Base-by-base conservation (phyloP, 2,329 filamentous ascomycete species). In the Colletotrichum tanaceti region DNA sequence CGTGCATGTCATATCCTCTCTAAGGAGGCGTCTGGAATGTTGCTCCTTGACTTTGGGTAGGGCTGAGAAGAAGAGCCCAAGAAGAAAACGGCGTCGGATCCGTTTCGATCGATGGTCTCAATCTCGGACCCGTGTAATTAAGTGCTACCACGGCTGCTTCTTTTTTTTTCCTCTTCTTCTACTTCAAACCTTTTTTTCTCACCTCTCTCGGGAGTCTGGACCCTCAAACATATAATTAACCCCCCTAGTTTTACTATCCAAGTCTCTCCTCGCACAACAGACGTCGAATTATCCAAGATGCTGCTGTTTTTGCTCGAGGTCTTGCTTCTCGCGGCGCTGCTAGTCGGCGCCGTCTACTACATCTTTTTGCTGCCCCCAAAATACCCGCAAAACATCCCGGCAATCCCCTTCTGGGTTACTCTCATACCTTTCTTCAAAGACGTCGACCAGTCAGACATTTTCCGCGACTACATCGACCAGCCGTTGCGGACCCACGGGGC, bases 391-490 rank as follows among this genome's bases (percentile, higher is more conserved):
- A 80, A 80, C 57, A 81, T 83, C 16, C 81, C 82, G 0, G 77
- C 80, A 0, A 77, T 83, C 5, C 81, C 81, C 0, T 82, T 83
- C 68, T 84, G 80, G 73, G 80, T 82, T 11, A 76, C 80, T 1
- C 77, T 84, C 9, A 70, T 83, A 0, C 78, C 81, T 0, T 77
- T 84, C 4, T 77, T 82, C 73, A 75, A 74, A 50, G 79, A 83
- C 57, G 77, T 81, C 22, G 82, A 83, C 64, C 81, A 84, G 72
- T 75, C 78, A 5, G 77, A 82, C 18, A 76, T 80, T 6, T 83
- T 80, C 71, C 73, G 71, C 14, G 67, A 73, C 58, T 81, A 82
- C 71, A 76, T 83, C 50, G 75, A 80, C 44, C 71, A 75, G 60
- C 80, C 80, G 2, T 73, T 82, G 6, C 74, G 74, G 11, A 74